phyloP scores from a whole-genome alignment of 2,329 filamentous ascomycete genomes.

The Harringtonia aguacate region DNA sequence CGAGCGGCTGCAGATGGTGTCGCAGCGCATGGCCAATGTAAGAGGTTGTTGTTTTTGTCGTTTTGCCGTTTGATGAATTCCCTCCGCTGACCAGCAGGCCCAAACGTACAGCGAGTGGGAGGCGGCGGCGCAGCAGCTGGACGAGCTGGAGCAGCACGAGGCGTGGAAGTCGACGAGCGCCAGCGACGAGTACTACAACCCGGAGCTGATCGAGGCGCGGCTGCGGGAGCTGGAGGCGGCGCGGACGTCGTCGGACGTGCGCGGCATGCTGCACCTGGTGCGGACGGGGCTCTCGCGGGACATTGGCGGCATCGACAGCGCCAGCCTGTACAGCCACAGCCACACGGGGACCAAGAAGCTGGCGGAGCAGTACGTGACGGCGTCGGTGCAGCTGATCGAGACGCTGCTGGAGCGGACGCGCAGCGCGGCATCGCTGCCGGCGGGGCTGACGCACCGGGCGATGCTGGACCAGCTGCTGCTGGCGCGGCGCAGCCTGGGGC shows the following conservation, averaged over 20 bases:
- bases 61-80: neutral
- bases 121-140: conserved; percentile 63
- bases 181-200: conserved; percentile 53
- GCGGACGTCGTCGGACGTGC: conserved; percentile 58
- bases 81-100: conserved; percentile 37
- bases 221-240: conserved; percentile 66
- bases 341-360: conserved; percentile 78
- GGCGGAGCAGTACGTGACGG: conserved; percentile 80
- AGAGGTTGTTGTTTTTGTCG: no score
- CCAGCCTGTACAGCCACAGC: conserved; percentile 71
- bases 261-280: conserved; percentile 68
- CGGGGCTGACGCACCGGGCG: conserved; percentile 46
- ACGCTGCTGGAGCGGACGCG: conserved; percentile 49
- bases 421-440: conserved; percentile 33
- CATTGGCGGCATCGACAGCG: conserved; percentile 76
- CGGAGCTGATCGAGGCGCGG: conserved; percentile 56
- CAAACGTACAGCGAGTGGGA: conserved; percentile 63
- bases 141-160: conserved; percentile 69
- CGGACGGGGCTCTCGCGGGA: conserved; percentile 72
- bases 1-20: conserved; percentile 7
- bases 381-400: conserved; percentile 63
- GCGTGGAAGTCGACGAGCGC: conserved; percentile 59
- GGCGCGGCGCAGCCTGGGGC: conserved; percentile 71
- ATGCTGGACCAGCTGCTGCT: conserved; percentile 59
- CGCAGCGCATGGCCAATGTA: conserved; percentile 11